Evolutionary conservation across 345 rosid species (phyloP).

Genomic region (Citrus mangshanensis): DNA sequence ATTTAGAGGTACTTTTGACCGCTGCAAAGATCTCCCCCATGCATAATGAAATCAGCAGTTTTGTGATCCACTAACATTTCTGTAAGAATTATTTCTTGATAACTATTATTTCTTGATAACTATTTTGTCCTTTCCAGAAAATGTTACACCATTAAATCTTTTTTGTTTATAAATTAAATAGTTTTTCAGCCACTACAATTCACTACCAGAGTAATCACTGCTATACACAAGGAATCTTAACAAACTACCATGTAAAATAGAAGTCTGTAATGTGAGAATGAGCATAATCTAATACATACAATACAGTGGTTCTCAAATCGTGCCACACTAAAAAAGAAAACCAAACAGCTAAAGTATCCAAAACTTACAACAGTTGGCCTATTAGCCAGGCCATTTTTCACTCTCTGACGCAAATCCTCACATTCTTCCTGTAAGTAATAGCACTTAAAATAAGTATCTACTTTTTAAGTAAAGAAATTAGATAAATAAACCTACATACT

Average conservation of each 20-base stretch:
- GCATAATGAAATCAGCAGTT: background rate
- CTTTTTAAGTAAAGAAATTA: background rate
- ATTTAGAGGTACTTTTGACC: background rate
- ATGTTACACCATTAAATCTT: background rate
- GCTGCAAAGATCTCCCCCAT: background rate
- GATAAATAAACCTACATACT: too few species aligned
- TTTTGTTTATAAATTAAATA: background rate
- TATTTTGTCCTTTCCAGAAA: background rate
- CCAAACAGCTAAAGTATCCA: background rate
- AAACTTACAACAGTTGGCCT: conserved; percentile 41
- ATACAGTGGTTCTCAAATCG: background rate
- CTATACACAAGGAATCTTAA: background rate
- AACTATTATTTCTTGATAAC: background rate
- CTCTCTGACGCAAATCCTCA: conserved; percentile 39
- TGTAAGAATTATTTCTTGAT: background rate
- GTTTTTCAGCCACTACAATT: background rate
- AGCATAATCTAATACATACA: background rate
- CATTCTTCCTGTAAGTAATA: conserved; percentile 51
- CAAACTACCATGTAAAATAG: background rate
- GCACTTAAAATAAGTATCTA: background rate
- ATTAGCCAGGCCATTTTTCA: conserved; percentile 26
- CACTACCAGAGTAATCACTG: background rate
- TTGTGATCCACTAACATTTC: background rate
- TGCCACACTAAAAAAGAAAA: background rate
- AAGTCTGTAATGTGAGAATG: background rate